These are phyloP conservation scores for Apiospora aurea DNA, from an alignment of 2,329 filamentous ascomycete genomes.

Conservation along the genomic window DNA sequence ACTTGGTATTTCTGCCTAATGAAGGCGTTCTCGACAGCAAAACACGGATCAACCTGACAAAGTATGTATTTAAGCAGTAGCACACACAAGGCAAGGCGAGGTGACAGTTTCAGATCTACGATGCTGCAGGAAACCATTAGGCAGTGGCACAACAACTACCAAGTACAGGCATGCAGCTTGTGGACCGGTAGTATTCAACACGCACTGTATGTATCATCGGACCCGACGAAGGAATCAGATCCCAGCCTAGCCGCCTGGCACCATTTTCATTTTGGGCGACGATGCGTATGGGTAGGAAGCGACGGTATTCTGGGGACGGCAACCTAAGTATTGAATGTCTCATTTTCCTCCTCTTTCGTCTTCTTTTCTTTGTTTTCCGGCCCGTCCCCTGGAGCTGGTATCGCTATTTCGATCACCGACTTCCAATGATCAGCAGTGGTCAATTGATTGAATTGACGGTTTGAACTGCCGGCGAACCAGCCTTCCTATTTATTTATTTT, in stretches of 20 bases:
- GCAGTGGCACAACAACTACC: neutral
- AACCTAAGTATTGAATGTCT: neutral
- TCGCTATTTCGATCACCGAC: neutral
- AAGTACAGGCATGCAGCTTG: neutral
- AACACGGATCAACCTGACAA: neutral
- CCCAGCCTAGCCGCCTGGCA: constrained; percentile 13
- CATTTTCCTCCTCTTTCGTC: neutral
- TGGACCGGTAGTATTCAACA: constrained; percentile 1
- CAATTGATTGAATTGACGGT: neutral
- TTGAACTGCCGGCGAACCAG: neutral
- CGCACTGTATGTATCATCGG: constrained; percentile 10
- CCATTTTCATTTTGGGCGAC: neutral
- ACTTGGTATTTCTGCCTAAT: neutral
- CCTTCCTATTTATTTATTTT: neutral
- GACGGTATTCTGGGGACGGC: neutral
- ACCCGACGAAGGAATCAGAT: constrained; percentile 17
- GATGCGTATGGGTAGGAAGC: neutral
- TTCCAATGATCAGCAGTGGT: neutral
- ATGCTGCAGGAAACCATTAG: neutral
- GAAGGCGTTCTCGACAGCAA: neutral
- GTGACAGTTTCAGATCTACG: constrained; percentile 12
- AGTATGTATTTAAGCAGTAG: neutral
- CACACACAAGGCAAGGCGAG: neutral
- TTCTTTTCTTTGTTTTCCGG: neutral
- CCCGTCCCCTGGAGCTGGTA: neutral